phyloP scores from a whole-genome alignment of 225 moss, liverwort and hornwort species.

The Bryum argenteum region DNA sequence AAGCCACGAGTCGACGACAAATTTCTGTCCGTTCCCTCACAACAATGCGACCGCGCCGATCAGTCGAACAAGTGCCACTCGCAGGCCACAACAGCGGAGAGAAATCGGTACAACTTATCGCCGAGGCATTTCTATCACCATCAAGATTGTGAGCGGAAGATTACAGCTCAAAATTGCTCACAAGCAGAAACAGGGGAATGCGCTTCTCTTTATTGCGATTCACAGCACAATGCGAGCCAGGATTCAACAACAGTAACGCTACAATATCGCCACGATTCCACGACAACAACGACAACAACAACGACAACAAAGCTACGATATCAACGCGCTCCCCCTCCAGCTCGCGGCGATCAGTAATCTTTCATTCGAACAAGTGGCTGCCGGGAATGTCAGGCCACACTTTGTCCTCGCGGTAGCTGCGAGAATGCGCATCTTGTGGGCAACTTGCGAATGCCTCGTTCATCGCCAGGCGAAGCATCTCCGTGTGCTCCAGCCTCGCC shows the following conservation, averaged over 20 bases:
- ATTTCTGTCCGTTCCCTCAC: no score
- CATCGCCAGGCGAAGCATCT: conserved; percentile 4
- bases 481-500: conserved; percentile 7
- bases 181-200: background rate
- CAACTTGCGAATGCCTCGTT: conserved; percentile 4
- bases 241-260: background rate
- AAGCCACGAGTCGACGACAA: no score
- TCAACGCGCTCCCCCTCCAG: background rate
- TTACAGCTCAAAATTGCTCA: no score
- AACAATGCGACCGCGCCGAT: no score
- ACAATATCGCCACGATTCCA: no score
- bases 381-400: conserved; percentile 18
- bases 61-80: no score
- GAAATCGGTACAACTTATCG: no score
- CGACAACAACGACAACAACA: no score
- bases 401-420: conserved; percentile 8
- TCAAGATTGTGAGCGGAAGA: no score
- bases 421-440: conserved; percentile 17
- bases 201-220: conserved; percentile 4
- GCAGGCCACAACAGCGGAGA: no score
- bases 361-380: background rate
- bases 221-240: background rate
- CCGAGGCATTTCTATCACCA: no score
- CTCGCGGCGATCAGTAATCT: no score
- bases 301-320: background rate